Conservation (phyloP, 352 stramenopile genomes). For the Globisporangium spiculum region DNA sequence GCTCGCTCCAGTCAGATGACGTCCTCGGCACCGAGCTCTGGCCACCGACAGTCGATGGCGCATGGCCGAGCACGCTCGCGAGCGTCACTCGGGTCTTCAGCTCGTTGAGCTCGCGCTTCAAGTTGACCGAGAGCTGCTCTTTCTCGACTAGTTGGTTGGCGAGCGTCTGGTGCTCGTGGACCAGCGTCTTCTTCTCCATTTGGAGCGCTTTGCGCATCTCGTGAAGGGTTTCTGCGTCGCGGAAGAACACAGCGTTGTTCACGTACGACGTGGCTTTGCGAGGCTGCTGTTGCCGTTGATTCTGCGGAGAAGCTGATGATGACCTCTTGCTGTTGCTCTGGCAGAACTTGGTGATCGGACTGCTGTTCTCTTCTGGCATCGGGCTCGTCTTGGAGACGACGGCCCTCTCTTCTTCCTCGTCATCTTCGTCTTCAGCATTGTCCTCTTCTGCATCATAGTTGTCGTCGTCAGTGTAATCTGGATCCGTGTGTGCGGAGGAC, state of each 20-base stretch:
- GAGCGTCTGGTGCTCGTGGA: slow-evolving; percentile 30
- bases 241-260: slow-evolving; percentile 48
- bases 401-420: slow-evolving; percentile 17
- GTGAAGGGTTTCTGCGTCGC: slow-evolving; percentile 45
- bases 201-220: slow-evolving; percentile 38
- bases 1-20: slow-evolving; percentile 39
- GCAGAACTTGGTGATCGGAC: background rate
- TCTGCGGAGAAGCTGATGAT: background rate
- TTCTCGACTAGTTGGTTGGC: slow-evolving; percentile 31
- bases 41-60: background rate
- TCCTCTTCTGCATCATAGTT: slow-evolving; percentile 25
- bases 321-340: background rate
- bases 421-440: slow-evolving; percentile 18
- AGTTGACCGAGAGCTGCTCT: slow-evolving; percentile 25
- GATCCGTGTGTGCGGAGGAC: slow-evolving; percentile 9
- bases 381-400: background rate
- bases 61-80: slow-evolving; percentile 14
- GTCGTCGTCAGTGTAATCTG: slow-evolving; percentile 13
- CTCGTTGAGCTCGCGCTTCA: slow-evolving; percentile 49
- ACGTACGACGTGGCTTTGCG: slow-evolving; percentile 20
- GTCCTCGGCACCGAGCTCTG: slow-evolving; percentile 21
- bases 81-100: slow-evolving; percentile 61
- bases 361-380: background rate
- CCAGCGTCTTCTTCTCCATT: slow-evolving; percentile 37
- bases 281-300: slow-evolving; percentile 9